A percentile compares a stretch with the other conserved stretches of the same genome.
phyloP scores from a whole-genome alignment of 2,329 filamentous ascomycete genomes.

The Leptographium lundbergii region DNA sequence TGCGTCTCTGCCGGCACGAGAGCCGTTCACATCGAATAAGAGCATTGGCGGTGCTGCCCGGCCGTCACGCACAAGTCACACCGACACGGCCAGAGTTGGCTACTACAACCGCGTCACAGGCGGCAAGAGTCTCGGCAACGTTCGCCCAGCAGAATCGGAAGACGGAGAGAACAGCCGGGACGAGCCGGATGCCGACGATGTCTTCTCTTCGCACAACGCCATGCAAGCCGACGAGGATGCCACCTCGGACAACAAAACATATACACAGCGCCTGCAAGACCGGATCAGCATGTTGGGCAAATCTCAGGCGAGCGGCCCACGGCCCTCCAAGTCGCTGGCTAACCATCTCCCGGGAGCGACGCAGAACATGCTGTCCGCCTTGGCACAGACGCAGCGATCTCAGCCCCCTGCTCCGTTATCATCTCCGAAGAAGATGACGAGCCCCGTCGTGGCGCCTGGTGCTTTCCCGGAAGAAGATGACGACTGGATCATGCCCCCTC shows the following conservation, averaged over 20 bases:
- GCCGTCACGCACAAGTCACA: conserved; percentile 63
- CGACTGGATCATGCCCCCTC: conserved; percentile 50
- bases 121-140: conserved; percentile 55
- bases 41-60: conserved; percentile 53
- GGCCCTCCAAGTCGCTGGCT: conserved; percentile 35
- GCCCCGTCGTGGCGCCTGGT: conserved; percentile 33
- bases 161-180: conserved; percentile 29
- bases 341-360: conserved; percentile 24
- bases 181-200: conserved; percentile 38
- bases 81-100: conserved; percentile 60
- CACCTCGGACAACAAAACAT: conserved; percentile 65
- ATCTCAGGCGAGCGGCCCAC: conserved; percentile 34
- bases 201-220: conserved; percentile 27
- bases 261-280: conserved; percentile 86
- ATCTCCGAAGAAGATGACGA: conserved; percentile 2
- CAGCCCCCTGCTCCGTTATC: conserved; percentile 9
- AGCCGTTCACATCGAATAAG: conserved; percentile 74
- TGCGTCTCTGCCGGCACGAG: conserved; percentile 79
- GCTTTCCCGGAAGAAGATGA: conserved; percentile 48
- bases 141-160: conserved; percentile 22
- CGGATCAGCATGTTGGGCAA: conserved; percentile 68
- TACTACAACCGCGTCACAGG: conserved; percentile 62
- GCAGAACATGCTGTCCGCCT: conserved; percentile 14
- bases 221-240: conserved; percentile 34
- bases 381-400: conserved; percentile 22